Conservation (phyloP, 2,329 filamentous ascomycete genomes). For the Celoporthe dispersa region DNA sequence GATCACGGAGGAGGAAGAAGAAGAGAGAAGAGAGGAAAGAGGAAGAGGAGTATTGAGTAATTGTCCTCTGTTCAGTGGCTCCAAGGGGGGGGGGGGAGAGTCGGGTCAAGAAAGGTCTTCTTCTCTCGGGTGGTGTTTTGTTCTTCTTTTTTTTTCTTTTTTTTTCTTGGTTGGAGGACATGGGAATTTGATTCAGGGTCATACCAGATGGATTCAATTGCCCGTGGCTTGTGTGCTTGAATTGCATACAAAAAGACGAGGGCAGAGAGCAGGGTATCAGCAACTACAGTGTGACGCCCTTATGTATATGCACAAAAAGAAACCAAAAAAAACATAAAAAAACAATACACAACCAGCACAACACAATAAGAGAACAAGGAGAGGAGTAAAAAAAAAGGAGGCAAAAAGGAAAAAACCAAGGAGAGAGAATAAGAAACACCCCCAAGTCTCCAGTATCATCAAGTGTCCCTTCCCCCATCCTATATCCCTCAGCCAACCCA, state of each 20-base stretch:
- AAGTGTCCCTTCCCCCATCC: not conserved
- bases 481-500: not conserved
- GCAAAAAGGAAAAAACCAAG: not conserved
- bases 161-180: no score
- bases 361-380: not conserved
- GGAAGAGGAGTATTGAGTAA: not conserved
- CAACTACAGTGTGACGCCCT: slow-evolving; percentile 26
- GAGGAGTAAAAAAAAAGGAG: no score
- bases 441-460: not conserved
- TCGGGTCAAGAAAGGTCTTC: not conserved
- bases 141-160: not conserved
- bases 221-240: not conserved
- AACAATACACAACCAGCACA: not conserved
- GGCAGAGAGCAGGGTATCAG: slow-evolving; percentile 26
- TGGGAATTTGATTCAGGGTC: not conserved
- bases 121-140: no score
- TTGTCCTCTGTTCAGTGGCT: not conserved
- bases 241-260: not conserved
- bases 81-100: no score
- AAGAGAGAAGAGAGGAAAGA: not conserved
- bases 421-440: not conserved
- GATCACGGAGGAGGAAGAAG: not conserved
- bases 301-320: slow-evolving; percentile 19
- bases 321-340: not conserved
- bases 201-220: no score